Conservation (phyloP, 116 monocot genomes). For the Phalaenopsis hybrid region DNA sequence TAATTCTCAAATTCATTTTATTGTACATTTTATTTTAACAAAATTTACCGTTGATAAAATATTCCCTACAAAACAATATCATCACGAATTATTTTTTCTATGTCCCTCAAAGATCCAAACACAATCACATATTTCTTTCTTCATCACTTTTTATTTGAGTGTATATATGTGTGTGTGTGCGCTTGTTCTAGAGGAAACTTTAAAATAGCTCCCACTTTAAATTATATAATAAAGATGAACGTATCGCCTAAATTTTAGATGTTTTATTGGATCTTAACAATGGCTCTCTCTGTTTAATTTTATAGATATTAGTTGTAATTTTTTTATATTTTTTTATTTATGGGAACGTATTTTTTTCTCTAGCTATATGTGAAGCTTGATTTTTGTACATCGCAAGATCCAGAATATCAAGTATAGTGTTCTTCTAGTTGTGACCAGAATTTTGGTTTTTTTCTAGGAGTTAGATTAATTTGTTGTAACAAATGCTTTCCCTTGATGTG, state of each 20-base stretch:
- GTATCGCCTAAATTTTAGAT: background rate
- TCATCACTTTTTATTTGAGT: background rate
- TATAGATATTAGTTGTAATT: background rate
- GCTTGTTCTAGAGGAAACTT: background rate
- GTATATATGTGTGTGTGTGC: background rate
- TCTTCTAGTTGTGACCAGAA: background rate
- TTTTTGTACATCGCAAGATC: background rate
- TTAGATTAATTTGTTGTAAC: background rate
- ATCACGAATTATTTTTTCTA: background rate
- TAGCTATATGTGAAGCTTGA: background rate
- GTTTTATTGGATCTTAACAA: background rate
- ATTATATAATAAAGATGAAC: background rate
- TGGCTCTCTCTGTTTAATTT: background rate
- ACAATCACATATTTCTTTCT: background rate
- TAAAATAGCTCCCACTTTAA: background rate
- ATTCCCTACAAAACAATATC: background rate
- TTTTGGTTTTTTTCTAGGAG: background rate
- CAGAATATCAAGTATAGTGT: background rate
- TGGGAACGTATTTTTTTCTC: background rate
- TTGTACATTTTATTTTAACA: background rate
- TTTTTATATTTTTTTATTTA: background rate
- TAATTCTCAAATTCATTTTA: background rate
- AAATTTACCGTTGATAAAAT: background rate
- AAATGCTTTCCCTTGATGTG: background rate
- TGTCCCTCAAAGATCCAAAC: background rate